Conservation (phyloP, 345 rosid genomes). For the Zanthoxylum bungeanum region DNA sequence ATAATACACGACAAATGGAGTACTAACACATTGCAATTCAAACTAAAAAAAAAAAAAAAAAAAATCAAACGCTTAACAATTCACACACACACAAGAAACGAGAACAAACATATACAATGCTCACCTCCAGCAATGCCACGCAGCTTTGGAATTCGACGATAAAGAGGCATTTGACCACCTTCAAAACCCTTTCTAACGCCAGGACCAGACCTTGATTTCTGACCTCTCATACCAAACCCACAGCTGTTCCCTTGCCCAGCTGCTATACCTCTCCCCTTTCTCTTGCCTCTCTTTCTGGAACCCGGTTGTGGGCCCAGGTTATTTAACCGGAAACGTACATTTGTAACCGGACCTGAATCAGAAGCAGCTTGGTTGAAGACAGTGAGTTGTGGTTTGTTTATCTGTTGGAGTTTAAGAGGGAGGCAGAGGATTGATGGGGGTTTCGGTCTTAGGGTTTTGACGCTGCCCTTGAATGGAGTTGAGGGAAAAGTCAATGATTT, state of each 20-base stretch:
- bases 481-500: constrained; percentile 13
- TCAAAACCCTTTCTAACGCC: constrained; percentile 87
- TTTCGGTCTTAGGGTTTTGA: neutral
- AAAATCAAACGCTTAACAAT: neutral
- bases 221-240: constrained; percentile 98
- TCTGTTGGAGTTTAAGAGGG: constrained; percentile 24
- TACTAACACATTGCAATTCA: neutral
- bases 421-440: neutral
- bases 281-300: constrained; percentile 80
- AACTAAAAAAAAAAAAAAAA: neutral
- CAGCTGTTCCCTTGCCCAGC: constrained; percentile 95
- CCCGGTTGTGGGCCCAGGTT: constrained; percentile 91
- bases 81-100: neutral
- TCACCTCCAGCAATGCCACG: constrained; percentile 97
- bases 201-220: constrained; percentile 91
- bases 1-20: neutral
- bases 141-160: constrained; percentile 85
- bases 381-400: constrained; percentile 20
- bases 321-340: constrained; percentile 60
- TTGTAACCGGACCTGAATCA: constrained; percentile 14
- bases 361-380: constrained; percentile 36
- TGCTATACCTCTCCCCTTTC: constrained; percentile 87
- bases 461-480: constrained; percentile 28
- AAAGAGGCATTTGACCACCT: constrained; percentile 96
- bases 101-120: too few species aligned